Base-by-base conservation (phyloP, 441 rosid species). In the Erysimum cheiri region DNA sequence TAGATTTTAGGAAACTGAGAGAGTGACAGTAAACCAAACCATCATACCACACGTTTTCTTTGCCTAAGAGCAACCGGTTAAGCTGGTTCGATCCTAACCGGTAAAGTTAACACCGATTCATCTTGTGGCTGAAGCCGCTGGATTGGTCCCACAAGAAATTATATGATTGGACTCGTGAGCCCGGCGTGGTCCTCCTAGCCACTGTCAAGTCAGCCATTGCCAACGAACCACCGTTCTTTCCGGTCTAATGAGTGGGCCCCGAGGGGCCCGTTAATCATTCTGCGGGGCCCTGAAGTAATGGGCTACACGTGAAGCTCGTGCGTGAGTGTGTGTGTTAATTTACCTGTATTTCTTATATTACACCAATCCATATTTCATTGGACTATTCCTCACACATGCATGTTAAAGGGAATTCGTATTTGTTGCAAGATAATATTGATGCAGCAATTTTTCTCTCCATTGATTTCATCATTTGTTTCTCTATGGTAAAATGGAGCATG, bases 121-220 rank as follows among this genome's bases (percentile, higher is more conserved):
- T 9, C 78, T 74, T 74, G 53, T 32, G 58, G 15, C 9, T 74
- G 73, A 68, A 74, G 78, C 73, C 64, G 78, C 28, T 10, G 49
- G 19, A 49, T 6, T 46, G 73, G 78, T 44, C 78, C 78, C 73
- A 68, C 69, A 13, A 31, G 3, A 54, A 50, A 58, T 36, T 19
- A 49, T 73, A 60, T 74, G 69, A 74, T 74, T 74, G 73, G 64
- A 46, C 12, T 54, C 58, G 70, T 71, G 81, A 60, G 86, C 80
- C 86, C 78, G 90, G 85, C 88, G 84, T 85, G 90, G 88, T 85
- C 72, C 85, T 81, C 49, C 82, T 78, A 83, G 83, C 88, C 87
- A 74, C 78, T 75, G 88, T 85, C 80, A 84, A 72, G 64, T 71
- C 64, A 71, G 70, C 70, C 71, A 47, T 57, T 66, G 67, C 77